These are phyloP conservation scores for Talaromyces sp. DNA, from an alignment of 2,329 filamentous ascomycete genomes.

Conservation along the genomic window DNA sequence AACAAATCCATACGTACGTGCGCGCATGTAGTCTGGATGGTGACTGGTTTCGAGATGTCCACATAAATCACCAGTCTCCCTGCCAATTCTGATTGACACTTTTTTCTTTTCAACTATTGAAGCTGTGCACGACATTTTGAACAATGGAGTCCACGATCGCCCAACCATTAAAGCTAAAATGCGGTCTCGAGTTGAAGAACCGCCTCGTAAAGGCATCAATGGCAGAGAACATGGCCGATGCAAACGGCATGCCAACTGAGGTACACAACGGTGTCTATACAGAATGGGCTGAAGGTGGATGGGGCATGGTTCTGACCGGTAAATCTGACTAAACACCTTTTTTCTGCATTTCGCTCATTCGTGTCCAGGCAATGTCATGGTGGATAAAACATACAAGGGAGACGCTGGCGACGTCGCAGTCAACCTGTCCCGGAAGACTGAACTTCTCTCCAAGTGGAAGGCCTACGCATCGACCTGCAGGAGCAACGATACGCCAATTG, in stretches of 20 bases:
- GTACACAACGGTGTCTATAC: conserved; percentile 39
- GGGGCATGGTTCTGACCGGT: conserved; percentile 45
- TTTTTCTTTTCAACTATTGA: background rate
- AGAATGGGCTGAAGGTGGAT: conserved; percentile 48
- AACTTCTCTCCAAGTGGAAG: conserved; percentile 27
- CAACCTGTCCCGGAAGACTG: background rate
- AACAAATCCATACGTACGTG: background rate
- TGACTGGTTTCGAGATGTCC: too few species aligned
- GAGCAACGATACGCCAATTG: conserved; percentile 38
- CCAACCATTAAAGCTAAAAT: conserved; percentile 13
- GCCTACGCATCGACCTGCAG: conserved; percentile 33
- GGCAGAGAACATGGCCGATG: conserved; percentile 13
- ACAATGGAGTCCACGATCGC: conserved; percentile 13
- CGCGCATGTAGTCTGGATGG: too few species aligned
- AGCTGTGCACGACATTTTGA: background rate
- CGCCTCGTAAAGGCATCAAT: conserved; percentile 15
- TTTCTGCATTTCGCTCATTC: background rate
- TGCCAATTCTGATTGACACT: background rate
- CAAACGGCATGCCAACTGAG: conserved; percentile 3
- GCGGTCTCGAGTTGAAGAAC: conserved; percentile 12
- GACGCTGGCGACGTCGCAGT: conserved; percentile 29
- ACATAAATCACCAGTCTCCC: too few species aligned
- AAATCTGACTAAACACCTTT: conserved; percentile 16
- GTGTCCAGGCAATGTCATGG: conserved; percentile 39
- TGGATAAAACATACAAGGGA: conserved; percentile 44